phyloP scores from a whole-genome alignment of 331 rosid species.

The Pyrus hybrid region DNA sequence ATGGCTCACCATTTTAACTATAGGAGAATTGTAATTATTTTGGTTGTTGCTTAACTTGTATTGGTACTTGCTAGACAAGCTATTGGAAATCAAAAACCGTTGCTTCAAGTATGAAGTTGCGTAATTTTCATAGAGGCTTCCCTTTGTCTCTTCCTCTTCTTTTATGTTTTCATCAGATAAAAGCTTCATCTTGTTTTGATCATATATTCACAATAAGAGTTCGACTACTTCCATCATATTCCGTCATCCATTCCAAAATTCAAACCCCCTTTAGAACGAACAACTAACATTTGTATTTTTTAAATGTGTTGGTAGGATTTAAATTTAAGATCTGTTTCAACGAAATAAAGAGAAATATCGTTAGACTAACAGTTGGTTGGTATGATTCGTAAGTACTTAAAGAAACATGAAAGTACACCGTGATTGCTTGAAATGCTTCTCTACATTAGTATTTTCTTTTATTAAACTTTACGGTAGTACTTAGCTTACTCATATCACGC shows the following conservation, averaged over 20 bases:
- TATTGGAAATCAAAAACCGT: neutral
- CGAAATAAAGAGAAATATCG: too few species aligned
- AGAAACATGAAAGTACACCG: constrained; percentile 1
- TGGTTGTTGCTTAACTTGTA: neutral
- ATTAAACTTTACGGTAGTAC: neutral
- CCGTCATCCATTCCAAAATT: neutral
- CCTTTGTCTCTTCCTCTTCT: neutral
- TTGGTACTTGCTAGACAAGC: neutral
- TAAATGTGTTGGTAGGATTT: neutral
- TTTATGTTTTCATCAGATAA: neutral
- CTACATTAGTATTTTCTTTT: neutral
- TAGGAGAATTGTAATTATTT: neutral
- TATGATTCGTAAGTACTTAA: neutral
- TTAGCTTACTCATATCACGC: neutral
- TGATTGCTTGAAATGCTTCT: constrained; percentile 8
- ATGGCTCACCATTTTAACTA: neutral
- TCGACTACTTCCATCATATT: neutral
- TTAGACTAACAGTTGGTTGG: neutral
- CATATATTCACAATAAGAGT: neutral
- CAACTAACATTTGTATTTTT: neutral
- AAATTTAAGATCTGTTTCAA: neutral
- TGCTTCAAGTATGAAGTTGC: neutral
- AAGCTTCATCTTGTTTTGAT: neutral
- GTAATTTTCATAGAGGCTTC: neutral
- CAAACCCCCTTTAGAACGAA: neutral